Evolutionary conservation across 257 asterid genomes (phyloP), one percentile per base, ranked within the genome.

Genomic region (Avicennia marina): DNA sequence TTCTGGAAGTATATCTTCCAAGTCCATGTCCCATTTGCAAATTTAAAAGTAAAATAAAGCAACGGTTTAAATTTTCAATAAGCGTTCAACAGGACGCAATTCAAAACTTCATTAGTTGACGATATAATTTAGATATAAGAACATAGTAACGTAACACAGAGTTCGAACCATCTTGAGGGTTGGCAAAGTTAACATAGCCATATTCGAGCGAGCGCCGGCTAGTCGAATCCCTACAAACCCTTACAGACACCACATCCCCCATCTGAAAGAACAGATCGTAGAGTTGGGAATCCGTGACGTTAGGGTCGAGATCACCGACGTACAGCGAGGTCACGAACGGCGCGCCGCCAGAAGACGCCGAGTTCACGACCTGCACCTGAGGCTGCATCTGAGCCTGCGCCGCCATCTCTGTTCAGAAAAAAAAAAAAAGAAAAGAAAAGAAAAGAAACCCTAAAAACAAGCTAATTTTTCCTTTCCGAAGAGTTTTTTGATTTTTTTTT

Each of bases 181-280:
- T 48, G n/a, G 11, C 27, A 4, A 19, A 72, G 53, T 72, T 64
- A 60, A 76, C 75, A 49, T 72, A 72, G 16, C 72, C 82, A 58
- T 60, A 76, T 33, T 75, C 78, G 26, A 67, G 81, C 11, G 78
- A 41, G 6, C 32, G 52, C 17, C 40, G 27, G 0, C 55, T 41
- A 5, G 25, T 20, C 18, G 17, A 51, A 36, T 67, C 73, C 11
- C 6, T 11, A 55, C 81, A 72, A 17, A 76, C 42, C 25, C 61
- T 68, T 0, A 76, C 75, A 8, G 81, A 71, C 7, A 4, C 24
- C 38, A 76, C 73, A 0, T 50, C 71, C 12, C 75, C 78, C 13
- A 25, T 22, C 53, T 36, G 54, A 3, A 5, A 1, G 46, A 75
- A 71, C 51, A 67, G 6, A 1, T 19, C 27, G 11, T 6, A 12